These are phyloP conservation scores for Xylaria sp. DNA, from an alignment of 495 filamentous ascomycete species.

Conservation along the genomic window DNA sequence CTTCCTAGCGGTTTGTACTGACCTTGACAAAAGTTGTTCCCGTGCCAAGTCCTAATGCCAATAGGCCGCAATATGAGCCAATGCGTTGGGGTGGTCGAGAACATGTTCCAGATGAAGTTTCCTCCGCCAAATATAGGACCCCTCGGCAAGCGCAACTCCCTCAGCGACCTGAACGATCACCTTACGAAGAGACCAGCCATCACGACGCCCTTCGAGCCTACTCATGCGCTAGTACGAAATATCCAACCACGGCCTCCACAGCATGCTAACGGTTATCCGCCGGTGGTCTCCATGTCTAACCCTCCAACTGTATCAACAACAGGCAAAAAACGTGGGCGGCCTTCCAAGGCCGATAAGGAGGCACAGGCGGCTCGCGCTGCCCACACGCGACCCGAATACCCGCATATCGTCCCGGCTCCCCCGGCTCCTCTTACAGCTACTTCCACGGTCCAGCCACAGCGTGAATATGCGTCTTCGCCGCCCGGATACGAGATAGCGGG, in stretches of 20 bases:
- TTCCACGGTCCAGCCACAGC: slow-evolving; percentile 32
- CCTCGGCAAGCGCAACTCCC: slow-evolving; percentile 51
- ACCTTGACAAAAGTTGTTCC: slow-evolving; percentile 29
- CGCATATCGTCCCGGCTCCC: slow-evolving; percentile 49
- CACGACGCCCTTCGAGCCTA: slow-evolving; percentile 39
- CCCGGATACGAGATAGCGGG: slow-evolving; percentile 43
- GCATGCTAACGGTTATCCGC: slow-evolving; percentile 48
- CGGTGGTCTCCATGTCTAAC: slow-evolving; percentile 26
- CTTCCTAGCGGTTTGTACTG: slow-evolving; percentile 53
- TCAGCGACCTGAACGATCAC: slow-evolving; percentile 51
- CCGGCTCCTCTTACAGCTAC: slow-evolving; percentile 42
- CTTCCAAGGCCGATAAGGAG: slow-evolving; percentile 47
- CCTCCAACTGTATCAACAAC: slow-evolving; percentile 36
- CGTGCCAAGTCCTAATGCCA: slow-evolving; percentile 36
- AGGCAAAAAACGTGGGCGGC: slow-evolving; percentile 43
- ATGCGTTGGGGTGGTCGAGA: slow-evolving; percentile 50
- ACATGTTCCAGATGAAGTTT: slow-evolving; percentile 50
- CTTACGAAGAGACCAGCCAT: slow-evolving; percentile 51
- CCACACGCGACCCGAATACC: slow-evolving; percentile 44
- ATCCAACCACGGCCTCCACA: slow-evolving; percentile 40
- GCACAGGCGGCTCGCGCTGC: slow-evolving; percentile 38
- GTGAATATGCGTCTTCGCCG: slow-evolving; percentile 40
- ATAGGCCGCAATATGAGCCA: slow-evolving; percentile 58
- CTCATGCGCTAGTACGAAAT: slow-evolving; percentile 37
- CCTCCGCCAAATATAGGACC: slow-evolving; percentile 45